These are phyloP conservation scores for Saccharomyces hybrid DNA, from an alignment of 1,139 yeast species.

Conservation along the genomic window DNA sequence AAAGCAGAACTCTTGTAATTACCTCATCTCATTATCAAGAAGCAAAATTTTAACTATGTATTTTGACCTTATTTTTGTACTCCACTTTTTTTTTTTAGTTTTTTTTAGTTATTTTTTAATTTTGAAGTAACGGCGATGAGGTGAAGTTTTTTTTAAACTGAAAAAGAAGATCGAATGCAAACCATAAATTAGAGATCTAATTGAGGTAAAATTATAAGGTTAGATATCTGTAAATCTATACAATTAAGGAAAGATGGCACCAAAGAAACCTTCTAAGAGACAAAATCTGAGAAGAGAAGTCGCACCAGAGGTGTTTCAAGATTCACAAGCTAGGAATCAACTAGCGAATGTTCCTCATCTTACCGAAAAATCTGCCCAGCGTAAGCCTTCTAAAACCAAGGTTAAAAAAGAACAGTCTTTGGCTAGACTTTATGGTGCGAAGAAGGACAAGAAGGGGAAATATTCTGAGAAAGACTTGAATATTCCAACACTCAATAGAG, in stretches of 20 bases:
- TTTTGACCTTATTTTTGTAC: neutral
- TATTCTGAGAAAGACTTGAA: slow-evolving; percentile 73
- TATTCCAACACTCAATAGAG: slow-evolving; percentile 70
- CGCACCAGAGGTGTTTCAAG: slow-evolving; percentile 59
- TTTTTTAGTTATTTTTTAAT: neutral
- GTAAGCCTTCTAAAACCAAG: slow-evolving; percentile 43
- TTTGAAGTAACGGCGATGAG: neutral
- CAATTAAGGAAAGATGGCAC: slow-evolving; percentile 7
- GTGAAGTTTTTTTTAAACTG: neutral
- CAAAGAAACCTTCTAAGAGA: slow-evolving; percentile 9
- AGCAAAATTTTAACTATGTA: no score
- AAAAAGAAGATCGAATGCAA: neutral
- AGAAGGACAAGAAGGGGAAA: slow-evolving; percentile 45
- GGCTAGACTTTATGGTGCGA: slow-evolving; percentile 61
- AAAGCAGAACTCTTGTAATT: no score
- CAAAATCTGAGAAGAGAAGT: slow-evolving; percentile 51
- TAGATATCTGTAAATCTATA: neutral
- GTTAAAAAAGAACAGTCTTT: slow-evolving; percentile 60
- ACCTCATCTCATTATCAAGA: no score
- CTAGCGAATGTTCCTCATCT: slow-evolving; percentile 54
- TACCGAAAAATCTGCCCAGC: slow-evolving; percentile 51
- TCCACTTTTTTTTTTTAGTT: neutral
- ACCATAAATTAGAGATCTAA: neutral
- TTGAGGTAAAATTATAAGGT: neutral
- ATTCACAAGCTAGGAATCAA: slow-evolving; percentile 57